Evolutionary conservation across 139 green algal species (phyloP).

Genomic region (Picochlorum sp.): DNA sequence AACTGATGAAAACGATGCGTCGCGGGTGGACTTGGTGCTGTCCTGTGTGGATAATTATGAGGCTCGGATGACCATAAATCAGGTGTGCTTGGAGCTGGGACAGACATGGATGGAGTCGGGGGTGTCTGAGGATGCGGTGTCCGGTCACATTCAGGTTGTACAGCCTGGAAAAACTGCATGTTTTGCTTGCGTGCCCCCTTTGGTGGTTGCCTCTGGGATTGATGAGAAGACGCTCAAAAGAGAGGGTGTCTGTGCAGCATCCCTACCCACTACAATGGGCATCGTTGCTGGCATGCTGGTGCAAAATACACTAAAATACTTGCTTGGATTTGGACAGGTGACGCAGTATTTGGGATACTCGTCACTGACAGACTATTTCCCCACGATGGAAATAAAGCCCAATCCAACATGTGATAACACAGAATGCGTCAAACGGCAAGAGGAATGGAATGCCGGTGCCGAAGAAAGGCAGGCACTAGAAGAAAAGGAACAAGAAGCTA

Average conservation of each 20-base stretch:
- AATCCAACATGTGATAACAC: slow-evolving; percentile 75
- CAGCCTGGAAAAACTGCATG: slow-evolving; percentile 66
- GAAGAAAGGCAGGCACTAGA: neutral
- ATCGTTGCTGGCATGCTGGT: slow-evolving; percentile 93
- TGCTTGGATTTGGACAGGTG: slow-evolving; percentile 79
- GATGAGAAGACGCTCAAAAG: slow-evolving; percentile 94
- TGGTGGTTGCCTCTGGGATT: slow-evolving; percentile 89
- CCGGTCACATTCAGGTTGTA: slow-evolving; percentile 85
- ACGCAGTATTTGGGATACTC: slow-evolving; percentile 79
- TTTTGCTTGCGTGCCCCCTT: slow-evolving; percentile 82
- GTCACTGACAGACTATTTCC: slow-evolving; percentile 91
- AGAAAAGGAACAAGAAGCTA: slow-evolving; percentile 22
- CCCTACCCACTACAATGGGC: slow-evolving; percentile 96
- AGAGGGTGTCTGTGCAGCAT: slow-evolving; percentile 93
- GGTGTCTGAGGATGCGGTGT: slow-evolving; percentile 92
- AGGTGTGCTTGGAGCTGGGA: slow-evolving; percentile 88
- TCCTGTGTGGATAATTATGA: slow-evolving; percentile 99
- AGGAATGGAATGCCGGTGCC: slow-evolving; percentile 24
- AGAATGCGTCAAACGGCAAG: slow-evolving; percentile 58
- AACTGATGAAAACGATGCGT: slow-evolving; percentile 17
- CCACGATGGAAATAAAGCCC: slow-evolving; percentile 81
- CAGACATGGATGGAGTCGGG: slow-evolving; percentile 95
- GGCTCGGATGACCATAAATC: slow-evolving; percentile 94
- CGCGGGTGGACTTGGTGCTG: slow-evolving; percentile 86
- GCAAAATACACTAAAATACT: slow-evolving; percentile 88